phyloP scores from a whole-genome alignment of 2,329 filamentous ascomycete genomes.

The Dactylellina sp. region DNA sequence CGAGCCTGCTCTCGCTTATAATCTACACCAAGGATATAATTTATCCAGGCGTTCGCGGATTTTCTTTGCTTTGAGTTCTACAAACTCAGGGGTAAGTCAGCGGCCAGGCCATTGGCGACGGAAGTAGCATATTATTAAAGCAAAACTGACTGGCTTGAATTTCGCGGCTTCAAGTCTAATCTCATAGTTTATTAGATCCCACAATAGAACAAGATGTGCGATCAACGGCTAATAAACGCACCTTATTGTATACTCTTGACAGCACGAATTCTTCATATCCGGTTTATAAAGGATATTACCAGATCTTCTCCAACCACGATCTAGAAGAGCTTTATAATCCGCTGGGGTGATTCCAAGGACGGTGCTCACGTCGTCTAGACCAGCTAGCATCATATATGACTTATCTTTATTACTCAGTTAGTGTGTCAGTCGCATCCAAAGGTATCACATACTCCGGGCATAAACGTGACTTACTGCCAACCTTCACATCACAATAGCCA shows the following conservation, averaged over 20 bases:
- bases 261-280: constrained; percentile 83
- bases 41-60: constrained; percentile 80
- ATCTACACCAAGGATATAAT: constrained; percentile 74
- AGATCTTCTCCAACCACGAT: constrained; percentile 81
- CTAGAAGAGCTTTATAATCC: constrained; percentile 77
- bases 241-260: constrained; percentile 86
- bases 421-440: constrained; percentile 8
- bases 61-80: constrained; percentile 78
- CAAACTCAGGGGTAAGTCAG: too few relatives aligned
- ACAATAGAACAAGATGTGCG: not conserved
- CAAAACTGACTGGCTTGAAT: constrained; percentile 39
- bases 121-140: constrained; percentile 65
- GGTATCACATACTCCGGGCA: not conserved
- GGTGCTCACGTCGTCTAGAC: constrained; percentile 25
- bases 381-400: constrained; percentile 54
- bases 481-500: constrained; percentile 50
- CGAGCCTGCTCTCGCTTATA: constrained; percentile 75
- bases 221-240: constrained; percentile 61
- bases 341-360: constrained; percentile 36
- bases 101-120: too few relatives aligned
- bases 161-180: constrained; percentile 31
- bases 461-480: constrained; percentile 36
- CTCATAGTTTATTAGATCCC: not conserved
- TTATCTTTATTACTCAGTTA: constrained; percentile 24
- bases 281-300: constrained; percentile 79